A percentile compares a stretch with the other conserved stretches of the same genome.
Evolutionary conservation across 106 monocot genomes (phyloP).

Genomic region (Alisma plantagoaquatica): DNA sequence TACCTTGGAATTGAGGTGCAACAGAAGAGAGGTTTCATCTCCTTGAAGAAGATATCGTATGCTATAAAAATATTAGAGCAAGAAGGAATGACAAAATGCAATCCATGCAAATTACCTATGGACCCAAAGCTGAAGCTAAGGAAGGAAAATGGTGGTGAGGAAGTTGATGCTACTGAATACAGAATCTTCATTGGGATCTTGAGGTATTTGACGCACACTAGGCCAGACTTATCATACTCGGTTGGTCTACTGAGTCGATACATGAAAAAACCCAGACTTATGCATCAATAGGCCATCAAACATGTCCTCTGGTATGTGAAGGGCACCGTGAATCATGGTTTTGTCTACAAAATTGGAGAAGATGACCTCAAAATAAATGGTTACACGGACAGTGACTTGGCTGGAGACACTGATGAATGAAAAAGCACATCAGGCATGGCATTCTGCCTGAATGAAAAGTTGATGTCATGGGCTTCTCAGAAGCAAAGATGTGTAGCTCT

Average conservation of each 20-base stretch:
- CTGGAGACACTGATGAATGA: not conserved
- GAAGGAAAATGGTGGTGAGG: not conserved
- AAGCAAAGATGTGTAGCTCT: not conserved
- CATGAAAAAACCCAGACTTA: not conserved
- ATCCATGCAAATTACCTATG: not conserved
- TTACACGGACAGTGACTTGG: slow-evolving; percentile 2
- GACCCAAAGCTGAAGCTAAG: not conserved
- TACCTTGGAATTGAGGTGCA: not conserved
- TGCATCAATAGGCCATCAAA: not conserved
- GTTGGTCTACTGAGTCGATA: not conserved
- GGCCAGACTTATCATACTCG: not conserved
- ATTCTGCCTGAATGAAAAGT: not conserved
- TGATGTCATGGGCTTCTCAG: not conserved
- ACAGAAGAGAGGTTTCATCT: not conserved
- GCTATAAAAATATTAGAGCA: not conserved
- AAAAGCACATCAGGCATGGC: not conserved
- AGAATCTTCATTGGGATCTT: not conserved
- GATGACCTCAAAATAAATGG: not conserved
- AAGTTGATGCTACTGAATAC: not conserved
- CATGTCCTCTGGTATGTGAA: not conserved
- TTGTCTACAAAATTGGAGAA: not conserved
- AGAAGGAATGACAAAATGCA: not conserved
- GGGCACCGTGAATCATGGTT: not conserved
- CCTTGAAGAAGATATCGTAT: not conserved
- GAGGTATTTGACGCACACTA: not conserved